phyloP scores from a whole-genome alignment of 208 protist genomes.

The Jaenimonas drosophilae region DNA sequence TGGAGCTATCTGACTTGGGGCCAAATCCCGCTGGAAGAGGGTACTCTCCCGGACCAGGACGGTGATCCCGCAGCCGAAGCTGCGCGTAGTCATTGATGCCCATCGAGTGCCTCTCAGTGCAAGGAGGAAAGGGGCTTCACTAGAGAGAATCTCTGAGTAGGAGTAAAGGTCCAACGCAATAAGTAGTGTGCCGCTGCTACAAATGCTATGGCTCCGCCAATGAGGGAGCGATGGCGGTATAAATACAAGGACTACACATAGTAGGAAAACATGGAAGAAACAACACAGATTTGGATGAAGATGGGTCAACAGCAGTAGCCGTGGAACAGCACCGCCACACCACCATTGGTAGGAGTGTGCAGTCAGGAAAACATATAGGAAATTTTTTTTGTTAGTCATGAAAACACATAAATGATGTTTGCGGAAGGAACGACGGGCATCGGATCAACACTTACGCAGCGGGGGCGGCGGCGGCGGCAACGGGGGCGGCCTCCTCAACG shows the following conservation, averaged over 20 bases:
- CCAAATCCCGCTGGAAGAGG: slow-evolving; percentile 29
- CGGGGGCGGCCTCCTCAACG: slow-evolving; percentile 31
- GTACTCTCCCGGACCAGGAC: slow-evolving; percentile 57
- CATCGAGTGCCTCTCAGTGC: background rate
- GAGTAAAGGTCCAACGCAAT: background rate
- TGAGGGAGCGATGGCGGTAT: background rate
- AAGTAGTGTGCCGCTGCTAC: background rate
- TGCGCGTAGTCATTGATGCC: slow-evolving; percentile 75
- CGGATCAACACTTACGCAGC: slow-evolving; percentile 9
- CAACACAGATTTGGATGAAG: background rate
- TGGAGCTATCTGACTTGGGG: slow-evolving; percentile 18
- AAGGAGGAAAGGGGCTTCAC: background rate
- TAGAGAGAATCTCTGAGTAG: background rate
- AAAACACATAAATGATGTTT: slow-evolving; percentile 3
- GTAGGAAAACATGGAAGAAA: background rate
- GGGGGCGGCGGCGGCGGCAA: slow-evolving; percentile 18
- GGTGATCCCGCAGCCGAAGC: slow-evolving; percentile 61
- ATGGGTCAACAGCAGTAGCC: too few relatives aligned
- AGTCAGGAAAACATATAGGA: background rate
- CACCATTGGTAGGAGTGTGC: too few relatives aligned
- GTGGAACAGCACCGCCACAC: too few relatives aligned
- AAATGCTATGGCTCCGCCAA: background rate
- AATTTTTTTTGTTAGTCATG: slow-evolving; percentile 1
- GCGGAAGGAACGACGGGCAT: slow-evolving; percentile 2
- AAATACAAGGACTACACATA: background rate